Evolutionary conservation across 2,329 filamentous ascomycete species (phyloP).

Genomic region (Escovopsis sp.): DNA sequence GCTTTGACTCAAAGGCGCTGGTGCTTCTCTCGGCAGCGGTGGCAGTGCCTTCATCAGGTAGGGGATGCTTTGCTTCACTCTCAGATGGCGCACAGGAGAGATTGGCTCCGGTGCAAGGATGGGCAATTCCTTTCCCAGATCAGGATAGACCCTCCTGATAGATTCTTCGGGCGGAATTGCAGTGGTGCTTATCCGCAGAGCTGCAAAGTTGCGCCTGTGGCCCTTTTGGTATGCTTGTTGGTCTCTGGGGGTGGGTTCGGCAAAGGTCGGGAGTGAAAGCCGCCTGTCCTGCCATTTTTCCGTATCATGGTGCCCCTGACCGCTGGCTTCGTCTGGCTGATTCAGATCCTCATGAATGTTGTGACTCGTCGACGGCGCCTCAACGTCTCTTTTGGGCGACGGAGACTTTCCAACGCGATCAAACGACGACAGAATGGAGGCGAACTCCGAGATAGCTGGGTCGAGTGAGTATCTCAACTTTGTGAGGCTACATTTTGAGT

Average conservation of each 20-base stretch:
- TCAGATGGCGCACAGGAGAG: constrained; percentile 29
- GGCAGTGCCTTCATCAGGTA: constrained; percentile 39
- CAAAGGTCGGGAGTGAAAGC: constrained; percentile 2
- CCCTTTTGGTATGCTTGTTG: constrained; percentile 5
- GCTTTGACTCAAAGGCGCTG: neutral
- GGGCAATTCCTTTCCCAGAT: constrained; percentile 6
- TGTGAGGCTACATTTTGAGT: constrained; percentile 5
- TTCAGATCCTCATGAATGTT: neutral
- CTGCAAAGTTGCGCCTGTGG: constrained; percentile 15
- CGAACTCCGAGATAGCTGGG: constrained; percentile 13
- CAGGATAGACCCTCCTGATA: neutral
- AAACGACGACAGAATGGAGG: constrained; percentile 15
- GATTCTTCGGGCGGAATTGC: constrained; percentile 4
- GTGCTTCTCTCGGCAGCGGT: constrained; percentile 23
- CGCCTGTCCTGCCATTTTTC: neutral
- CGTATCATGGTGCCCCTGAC: neutral
- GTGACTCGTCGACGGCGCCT: neutral
- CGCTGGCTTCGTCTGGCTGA: neutral
- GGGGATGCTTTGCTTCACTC: constrained; percentile 34
- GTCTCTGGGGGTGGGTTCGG: neutral
- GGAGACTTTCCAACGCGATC: constrained; percentile 13
- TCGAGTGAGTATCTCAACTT: constrained; percentile 9
- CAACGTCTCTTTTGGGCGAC: constrained; percentile 7
- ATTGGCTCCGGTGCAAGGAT: constrained; percentile 34
- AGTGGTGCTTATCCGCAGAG: constrained; percentile 9